Evolutionary conservation across 495 filamentous ascomycete species (phyloP).

Genomic region (Lasiosphaeria ovina): DNA sequence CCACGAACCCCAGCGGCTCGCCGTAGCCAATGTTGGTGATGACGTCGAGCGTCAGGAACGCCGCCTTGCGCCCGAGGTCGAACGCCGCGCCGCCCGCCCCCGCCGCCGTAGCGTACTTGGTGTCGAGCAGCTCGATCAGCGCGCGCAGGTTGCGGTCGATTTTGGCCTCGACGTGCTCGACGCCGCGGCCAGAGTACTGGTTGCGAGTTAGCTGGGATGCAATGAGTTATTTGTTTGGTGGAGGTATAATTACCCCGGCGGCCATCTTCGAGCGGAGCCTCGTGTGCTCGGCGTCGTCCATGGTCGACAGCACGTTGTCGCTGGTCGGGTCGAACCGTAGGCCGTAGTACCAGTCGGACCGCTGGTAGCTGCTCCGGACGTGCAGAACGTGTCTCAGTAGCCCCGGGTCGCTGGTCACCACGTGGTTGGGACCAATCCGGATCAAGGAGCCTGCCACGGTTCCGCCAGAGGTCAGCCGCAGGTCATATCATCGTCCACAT

Average conservation of each 20-base stretch:
- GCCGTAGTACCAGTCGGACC: slow-evolving; percentile 41
- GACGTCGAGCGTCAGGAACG: slow-evolving; percentile 59
- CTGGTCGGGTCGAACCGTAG: slow-evolving; percentile 41
- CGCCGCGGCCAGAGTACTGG: slow-evolving; percentile 38
- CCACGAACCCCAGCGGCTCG: slow-evolving; percentile 60
- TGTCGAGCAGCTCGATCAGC: slow-evolving; percentile 39
- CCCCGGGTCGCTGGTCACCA: slow-evolving; percentile 41
- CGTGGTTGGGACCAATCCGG: slow-evolving; percentile 24
- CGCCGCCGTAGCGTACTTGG: slow-evolving; percentile 50
- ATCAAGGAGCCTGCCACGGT: slow-evolving; percentile 18
- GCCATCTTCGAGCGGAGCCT: slow-evolving; percentile 33
- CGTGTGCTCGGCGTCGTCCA: slow-evolving; percentile 27
- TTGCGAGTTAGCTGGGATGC: not conserved
- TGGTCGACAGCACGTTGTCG: slow-evolving; percentile 38
- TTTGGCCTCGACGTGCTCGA: slow-evolving; percentile 49
- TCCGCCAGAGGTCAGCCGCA: too few species aligned
- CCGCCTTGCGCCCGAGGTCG: slow-evolving; percentile 51
- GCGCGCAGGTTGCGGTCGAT: slow-evolving; percentile 46
- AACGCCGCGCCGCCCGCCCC: slow-evolving; percentile 46
- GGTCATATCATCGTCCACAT: not conserved
- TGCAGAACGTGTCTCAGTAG: slow-evolving; percentile 36
- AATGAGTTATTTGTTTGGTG: not conserved
- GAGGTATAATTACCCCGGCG: slow-evolving; percentile 18
- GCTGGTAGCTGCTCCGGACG: slow-evolving; percentile 36
- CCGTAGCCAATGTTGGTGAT: slow-evolving; percentile 65